Conservation (phyloP, 352 stramenopile species). For the Phytophthora crassamura region DNA sequence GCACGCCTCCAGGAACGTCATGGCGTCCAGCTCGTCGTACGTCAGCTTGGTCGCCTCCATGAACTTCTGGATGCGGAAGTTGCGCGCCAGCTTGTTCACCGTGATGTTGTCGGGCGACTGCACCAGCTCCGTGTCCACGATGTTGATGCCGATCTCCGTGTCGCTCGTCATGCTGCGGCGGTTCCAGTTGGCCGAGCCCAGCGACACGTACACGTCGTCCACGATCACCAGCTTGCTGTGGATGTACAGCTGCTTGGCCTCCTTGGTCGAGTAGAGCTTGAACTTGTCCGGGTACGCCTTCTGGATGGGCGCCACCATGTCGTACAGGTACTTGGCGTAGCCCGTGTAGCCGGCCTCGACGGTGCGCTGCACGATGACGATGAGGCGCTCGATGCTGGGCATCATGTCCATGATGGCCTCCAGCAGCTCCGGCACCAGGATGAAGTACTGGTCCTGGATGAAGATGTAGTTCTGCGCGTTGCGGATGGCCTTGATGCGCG, state of each 20-base stretch:
- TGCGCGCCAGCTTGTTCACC: constrained; percentile 46
- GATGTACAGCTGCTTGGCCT: constrained; percentile 36
- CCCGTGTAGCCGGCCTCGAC: constrained; percentile 44
- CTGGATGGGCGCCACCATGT: constrained; percentile 65
- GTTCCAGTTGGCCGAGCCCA: constrained; percentile 19
- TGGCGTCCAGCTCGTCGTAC: constrained; percentile 43
- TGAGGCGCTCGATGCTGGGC: constrained; percentile 52
- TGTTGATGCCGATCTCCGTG: constrained; percentile 59
- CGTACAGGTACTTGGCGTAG: constrained; percentile 72
- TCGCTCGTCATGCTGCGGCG: constrained; percentile 21
- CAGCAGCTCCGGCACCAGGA: constrained; percentile 64
- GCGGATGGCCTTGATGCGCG: constrained; percentile 62
- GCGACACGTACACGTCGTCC: constrained; percentile 15
- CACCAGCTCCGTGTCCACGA: constrained; percentile 54
- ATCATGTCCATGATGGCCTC: constrained; percentile 51
- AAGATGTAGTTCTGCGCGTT: constrained; percentile 70
- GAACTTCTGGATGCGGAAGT: constrained; percentile 67
- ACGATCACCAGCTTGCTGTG: constrained; percentile 22
- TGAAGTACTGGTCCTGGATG: constrained; percentile 81
- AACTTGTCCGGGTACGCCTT: constrained; percentile 63
- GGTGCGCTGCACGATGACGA: constrained; percentile 60
- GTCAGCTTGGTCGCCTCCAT: constrained; percentile 49
- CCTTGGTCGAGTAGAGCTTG: constrained; percentile 62
- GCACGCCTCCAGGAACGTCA: constrained; percentile 42
- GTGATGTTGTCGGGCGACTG: constrained; percentile 48